Percentiles rank a stretch among this genome's conserved stretches.
Conservation (phyloP, 2,329 filamentous ascomycete species). For the Pyrenochaeta sp. region DNA sequence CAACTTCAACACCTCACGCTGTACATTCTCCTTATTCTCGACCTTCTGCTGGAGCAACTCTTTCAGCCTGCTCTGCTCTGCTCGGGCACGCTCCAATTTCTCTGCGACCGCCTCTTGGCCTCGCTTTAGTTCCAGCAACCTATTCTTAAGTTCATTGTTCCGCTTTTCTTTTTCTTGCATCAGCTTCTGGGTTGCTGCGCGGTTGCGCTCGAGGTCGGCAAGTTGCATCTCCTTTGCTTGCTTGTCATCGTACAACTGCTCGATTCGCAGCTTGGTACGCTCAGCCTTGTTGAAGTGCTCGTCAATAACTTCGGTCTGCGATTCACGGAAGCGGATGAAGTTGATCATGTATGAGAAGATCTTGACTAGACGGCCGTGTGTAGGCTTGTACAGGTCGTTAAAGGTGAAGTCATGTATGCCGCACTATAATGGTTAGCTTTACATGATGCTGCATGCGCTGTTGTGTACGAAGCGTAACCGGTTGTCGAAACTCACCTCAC, state of each 20-base stretch:
- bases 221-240: constrained; percentile 84
- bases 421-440: constrained; percentile 64
- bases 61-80: constrained; percentile 80
- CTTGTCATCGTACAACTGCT: constrained; percentile 84
- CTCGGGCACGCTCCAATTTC: constrained; percentile 82
- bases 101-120: constrained; percentile 85
- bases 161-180: constrained; percentile 84
- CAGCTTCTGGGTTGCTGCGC: constrained; percentile 80
- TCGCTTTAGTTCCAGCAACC: constrained; percentile 79
- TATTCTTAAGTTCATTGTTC: constrained; percentile 86
- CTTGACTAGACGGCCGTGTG: constrained; percentile 87
- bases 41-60: constrained; percentile 75
- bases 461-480: neutral
- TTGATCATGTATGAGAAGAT: constrained; percentile 99
- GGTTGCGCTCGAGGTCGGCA: constrained; percentile 80
- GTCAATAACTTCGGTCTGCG: constrained; percentile 87
- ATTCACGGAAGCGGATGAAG: constrained; percentile 96
- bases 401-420: constrained; percentile 95
- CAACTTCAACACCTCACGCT: constrained; percentile 88
- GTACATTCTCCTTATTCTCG: constrained; percentile 72
- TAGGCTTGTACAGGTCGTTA: constrained; percentile 88
- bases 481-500: constrained; percentile 59
- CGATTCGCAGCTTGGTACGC: constrained; percentile 84
- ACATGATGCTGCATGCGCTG: neutral
- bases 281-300: constrained; percentile 93